Percentiles rank a stretch among this genome's conserved stretches.
These are phyloP conservation scores for Leishmania mexicana DNA, from an alignment of 208 protist genomes.

Conservation along the genomic window DNA sequence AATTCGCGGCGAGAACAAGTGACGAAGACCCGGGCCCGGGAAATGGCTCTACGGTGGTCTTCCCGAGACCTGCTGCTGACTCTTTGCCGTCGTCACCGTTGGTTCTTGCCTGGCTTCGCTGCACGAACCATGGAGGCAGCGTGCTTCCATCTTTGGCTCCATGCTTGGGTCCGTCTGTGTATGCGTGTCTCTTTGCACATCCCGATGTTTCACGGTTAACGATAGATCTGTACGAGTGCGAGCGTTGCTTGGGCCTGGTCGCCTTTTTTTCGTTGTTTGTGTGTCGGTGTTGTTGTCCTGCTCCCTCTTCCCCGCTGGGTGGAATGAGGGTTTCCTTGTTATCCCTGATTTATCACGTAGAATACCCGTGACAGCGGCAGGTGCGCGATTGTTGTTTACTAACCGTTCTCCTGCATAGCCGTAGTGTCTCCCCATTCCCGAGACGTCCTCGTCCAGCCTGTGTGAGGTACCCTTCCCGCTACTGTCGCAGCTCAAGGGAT, in stretches of 20 bases:
- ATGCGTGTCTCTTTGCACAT: neutral
- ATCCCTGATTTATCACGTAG: neutral
- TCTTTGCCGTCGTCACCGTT: neutral
- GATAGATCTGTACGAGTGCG: neutral
- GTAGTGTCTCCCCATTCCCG: neutral
- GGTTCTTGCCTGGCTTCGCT: neutral
- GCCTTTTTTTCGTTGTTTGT: neutral
- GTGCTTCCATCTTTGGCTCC: neutral
- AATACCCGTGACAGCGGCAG: neutral
- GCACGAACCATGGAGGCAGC: neutral
- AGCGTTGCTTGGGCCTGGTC: neutral
- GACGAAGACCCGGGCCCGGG: neutral
- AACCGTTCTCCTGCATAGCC: neutral
- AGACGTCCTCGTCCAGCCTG: neutral
- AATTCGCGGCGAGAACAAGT: slow-evolving; percentile 32
- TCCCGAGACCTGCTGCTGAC: neutral
- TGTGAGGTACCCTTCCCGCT: neutral
- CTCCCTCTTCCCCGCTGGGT: neutral
- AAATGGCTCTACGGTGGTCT: neutral
- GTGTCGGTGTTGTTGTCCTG: neutral
- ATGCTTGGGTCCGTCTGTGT: neutral
- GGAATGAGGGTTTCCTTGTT: neutral
- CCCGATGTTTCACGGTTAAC: neutral
- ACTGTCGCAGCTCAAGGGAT: neutral
- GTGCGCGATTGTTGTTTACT: neutral